These are phyloP conservation scores for Pleurotus djamor DNA, from an alignment of 768 basidiomycete species.

Conservation along the genomic window DNA sequence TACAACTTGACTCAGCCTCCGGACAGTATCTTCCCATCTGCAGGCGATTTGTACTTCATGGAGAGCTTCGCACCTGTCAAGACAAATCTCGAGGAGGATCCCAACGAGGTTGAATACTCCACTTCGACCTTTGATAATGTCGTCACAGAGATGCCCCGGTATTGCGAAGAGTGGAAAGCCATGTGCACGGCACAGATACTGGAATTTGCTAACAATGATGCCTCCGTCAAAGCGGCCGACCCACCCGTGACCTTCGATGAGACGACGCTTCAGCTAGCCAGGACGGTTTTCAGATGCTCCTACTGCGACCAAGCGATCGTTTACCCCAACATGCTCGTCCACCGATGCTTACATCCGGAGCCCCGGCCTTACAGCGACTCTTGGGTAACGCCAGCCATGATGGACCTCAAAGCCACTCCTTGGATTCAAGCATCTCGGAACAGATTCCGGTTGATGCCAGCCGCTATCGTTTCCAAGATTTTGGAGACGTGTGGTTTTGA, in stretches of 20 bases:
- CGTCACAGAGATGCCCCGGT: conserved; percentile 9
- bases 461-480: conserved; percentile 18
- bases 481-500: conserved; percentile 26
- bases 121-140: conserved; percentile 10
- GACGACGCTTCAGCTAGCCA: neutral
- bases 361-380: no score
- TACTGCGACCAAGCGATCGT: neutral
- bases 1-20: neutral
- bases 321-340: neutral
- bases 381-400: neutral
- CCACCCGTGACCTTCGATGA: conserved; percentile 6
- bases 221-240: neutral
- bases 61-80: conserved; percentile 9
- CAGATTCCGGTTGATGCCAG: neutral
- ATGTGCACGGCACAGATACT: neutral
- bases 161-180: conserved; percentile 12
- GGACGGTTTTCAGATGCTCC: conserved; percentile 3
- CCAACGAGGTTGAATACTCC: conserved; percentile 10
- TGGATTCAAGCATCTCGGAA: neutral
- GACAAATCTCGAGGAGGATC: conserved; percentile 12
- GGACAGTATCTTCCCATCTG: neutral
- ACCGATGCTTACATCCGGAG: neutral
- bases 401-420: neutral
- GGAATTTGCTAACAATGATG: neutral
- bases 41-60: neutral